Evolutionary conservation across 2,329 filamentous ascomycete species (phyloP).

Genomic region (Phyllosticta citribraziliensis): DNA sequence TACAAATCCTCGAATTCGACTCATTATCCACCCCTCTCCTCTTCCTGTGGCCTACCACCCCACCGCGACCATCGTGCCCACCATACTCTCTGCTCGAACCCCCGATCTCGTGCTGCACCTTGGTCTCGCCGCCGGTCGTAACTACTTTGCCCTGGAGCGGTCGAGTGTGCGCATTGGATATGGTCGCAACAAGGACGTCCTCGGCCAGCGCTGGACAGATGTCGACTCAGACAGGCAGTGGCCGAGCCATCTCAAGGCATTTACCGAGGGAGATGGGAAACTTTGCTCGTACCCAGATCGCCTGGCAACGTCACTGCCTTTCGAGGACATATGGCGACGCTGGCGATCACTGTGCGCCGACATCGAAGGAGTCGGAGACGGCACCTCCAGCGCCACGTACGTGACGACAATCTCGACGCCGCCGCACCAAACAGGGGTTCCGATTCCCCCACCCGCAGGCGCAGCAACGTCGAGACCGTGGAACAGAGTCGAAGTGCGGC

Average conservation of each 20-base stretch:
- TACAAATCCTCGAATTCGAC: conserved; percentile 35
- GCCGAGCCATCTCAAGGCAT: conserved; percentile 13
- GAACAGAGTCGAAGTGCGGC: conserved; percentile 21
- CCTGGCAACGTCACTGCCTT: conserved; percentile 18
- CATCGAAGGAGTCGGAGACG: neutral
- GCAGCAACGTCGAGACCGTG: neutral
- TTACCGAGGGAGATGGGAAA: neutral
- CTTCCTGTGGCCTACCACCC: conserved; percentile 62
- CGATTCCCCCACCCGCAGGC: neutral
- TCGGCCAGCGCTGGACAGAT: conserved; percentile 34
- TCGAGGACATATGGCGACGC: conserved; percentile 13
- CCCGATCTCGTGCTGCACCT: conserved; percentile 64
- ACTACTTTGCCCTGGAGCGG: conserved; percentile 62
- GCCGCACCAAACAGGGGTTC: neutral
- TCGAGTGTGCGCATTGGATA: conserved; percentile 65
- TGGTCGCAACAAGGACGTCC: conserved; percentile 54
- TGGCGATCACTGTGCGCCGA: conserved; percentile 12
- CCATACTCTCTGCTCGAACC: conserved; percentile 43
- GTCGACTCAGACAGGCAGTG: conserved; percentile 22
- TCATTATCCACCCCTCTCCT: conserved; percentile 55
- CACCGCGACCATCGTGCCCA: conserved; percentile 54
- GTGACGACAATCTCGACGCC: neutral
- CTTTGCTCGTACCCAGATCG: conserved; percentile 13
- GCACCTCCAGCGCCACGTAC: neutral
- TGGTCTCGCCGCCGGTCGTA: conserved; percentile 60